phyloP scores from a whole-genome alignment of 2,329 filamentous ascomycete species.

The Talaromyces funiculosus region DNA sequence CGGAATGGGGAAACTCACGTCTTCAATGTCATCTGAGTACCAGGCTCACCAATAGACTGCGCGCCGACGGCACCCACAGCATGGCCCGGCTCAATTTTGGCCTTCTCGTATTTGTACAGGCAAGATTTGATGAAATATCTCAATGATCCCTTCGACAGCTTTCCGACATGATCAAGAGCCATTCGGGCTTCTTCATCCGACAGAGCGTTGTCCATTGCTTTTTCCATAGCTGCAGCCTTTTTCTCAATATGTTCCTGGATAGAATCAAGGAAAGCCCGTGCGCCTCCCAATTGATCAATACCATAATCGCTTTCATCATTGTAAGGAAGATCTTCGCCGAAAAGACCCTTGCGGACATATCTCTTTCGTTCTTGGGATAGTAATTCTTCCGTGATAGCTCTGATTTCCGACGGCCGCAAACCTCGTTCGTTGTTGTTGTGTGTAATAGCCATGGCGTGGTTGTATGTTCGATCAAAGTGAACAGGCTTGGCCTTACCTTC shows the following conservation, averaged over 20 bases:
- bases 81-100: slow-evolving; percentile 88
- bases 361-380: slow-evolving; percentile 63
- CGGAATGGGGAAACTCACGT: slow-evolving; percentile 57
- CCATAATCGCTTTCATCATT: slow-evolving; percentile 62
- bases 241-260: slow-evolving; percentile 66
- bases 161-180: slow-evolving; percentile 65
- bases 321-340: slow-evolving; percentile 60
- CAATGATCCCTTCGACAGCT: slow-evolving; percentile 71
- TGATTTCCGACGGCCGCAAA: slow-evolving; percentile 68
- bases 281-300: slow-evolving; percentile 74
- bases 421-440: slow-evolving; percentile 72
- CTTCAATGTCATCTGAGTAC: slow-evolving; percentile 98
- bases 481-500: slow-evolving; percentile 90
- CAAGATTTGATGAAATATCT: slow-evolving; percentile 73
- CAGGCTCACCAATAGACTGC: slow-evolving; percentile 95
- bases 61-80: slow-evolving; percentile 94
- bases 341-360: slow-evolving; percentile 57
- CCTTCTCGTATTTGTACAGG: slow-evolving; percentile 82
- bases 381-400: slow-evolving; percentile 60
- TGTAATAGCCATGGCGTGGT: slow-evolving; percentile 68
- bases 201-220: slow-evolving; percentile 27
- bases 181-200: slow-evolving; percentile 28
- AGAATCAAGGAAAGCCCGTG: slow-evolving; percentile 71
- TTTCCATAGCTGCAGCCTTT: slow-evolving; percentile 56
- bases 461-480: slow-evolving; percentile 85